Conservation (phyloP, 2,329 filamentous ascomycete genomes). For the Beauveria sp. region DNA sequence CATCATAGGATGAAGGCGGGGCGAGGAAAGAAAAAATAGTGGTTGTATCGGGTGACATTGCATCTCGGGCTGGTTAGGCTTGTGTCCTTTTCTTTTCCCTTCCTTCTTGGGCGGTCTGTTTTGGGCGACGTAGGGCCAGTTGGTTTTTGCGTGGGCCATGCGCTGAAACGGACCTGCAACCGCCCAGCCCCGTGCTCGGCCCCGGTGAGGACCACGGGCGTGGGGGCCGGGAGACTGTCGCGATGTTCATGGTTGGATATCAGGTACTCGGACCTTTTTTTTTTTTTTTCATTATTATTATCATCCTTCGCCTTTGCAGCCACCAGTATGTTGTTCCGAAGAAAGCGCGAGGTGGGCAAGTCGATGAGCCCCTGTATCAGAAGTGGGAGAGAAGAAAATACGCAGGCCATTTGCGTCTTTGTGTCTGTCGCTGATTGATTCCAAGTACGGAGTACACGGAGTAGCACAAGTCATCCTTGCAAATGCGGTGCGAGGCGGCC, state of each 20-base stretch:
- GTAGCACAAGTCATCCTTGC: not conserved
- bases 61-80: too few species aligned
- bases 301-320: not conserved
- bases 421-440: not conserved
- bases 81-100: too few species aligned
- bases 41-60: too few species aligned
- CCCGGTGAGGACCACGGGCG: not conserved
- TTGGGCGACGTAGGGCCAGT: not conserved
- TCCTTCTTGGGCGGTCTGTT: not conserved
- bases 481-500: not conserved
- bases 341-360: too few species aligned
- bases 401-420: not conserved
- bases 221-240: not conserved
- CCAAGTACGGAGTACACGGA: not conserved
- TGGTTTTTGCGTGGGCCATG: not conserved
- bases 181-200: not conserved
- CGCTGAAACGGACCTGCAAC: constrained; percentile 3
- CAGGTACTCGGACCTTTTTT: not conserved
- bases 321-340: too few species aligned
- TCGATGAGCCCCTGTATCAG: not conserved
- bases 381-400: not conserved
- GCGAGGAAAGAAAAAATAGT: too few species aligned
- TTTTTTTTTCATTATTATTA: not conserved
- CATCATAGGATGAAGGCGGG: too few species aligned
- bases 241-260: not conserved